phyloP scores from a whole-genome alignment of 73 alveolate species.

The Paramecium biaurelia region DNA sequence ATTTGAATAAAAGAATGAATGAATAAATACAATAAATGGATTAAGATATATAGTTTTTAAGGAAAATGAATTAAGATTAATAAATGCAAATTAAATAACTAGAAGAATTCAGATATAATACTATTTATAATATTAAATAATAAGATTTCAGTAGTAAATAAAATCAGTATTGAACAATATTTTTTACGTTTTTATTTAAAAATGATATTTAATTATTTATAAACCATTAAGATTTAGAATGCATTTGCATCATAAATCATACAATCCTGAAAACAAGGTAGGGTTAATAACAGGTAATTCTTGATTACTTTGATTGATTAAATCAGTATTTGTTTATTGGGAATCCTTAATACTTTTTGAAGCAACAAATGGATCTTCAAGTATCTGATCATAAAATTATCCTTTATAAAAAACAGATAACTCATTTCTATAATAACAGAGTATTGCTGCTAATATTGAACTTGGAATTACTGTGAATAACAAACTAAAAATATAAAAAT shows the following conservation, averaged over 20 bases:
- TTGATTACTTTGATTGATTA: neutral
- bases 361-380: neutral
- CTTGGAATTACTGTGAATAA: neutral
- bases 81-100: neutral
- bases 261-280: neutral
- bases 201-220: neutral
- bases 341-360: neutral
- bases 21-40: neutral
- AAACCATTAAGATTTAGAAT: neutral
- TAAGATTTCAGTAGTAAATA: neutral
- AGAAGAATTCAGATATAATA: neutral
- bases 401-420: neutral
- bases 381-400: neutral
- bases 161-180: neutral
- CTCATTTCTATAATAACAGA: slow-evolving; percentile 9
- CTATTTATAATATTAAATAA: neutral
- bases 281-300: neutral
- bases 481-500: neutral
- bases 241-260: neutral
- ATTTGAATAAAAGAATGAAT: neutral
- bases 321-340: neutral
- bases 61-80: neutral
- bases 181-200: neutral
- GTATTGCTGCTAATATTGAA: neutral
- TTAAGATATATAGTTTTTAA: neutral